Evolutionary conservation across 2,329 filamentous ascomycete species (phyloP).

Genomic region (Periglandula ipomoeae): DNA sequence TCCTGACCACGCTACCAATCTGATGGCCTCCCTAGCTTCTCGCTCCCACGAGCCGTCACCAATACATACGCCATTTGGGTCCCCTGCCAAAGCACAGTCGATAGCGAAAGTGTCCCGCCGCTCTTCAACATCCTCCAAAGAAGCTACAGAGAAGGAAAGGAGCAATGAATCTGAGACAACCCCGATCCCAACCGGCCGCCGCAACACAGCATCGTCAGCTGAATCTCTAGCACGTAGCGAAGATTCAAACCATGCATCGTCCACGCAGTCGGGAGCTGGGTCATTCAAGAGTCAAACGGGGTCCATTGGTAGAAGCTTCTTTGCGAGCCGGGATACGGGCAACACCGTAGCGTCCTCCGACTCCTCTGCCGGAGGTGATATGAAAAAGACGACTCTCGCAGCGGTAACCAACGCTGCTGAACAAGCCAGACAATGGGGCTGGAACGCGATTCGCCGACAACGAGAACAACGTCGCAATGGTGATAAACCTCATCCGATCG

Average conservation of each 20-base stretch:
- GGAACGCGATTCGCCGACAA: constrained; percentile 45
- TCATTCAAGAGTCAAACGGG: constrained; percentile 33
- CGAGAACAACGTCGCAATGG: constrained; percentile 30
- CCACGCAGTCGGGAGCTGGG: constrained; percentile 23
- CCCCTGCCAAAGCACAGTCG: constrained; percentile 25
- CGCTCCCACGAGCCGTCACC: constrained; percentile 49
- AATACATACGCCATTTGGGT: constrained; percentile 30
- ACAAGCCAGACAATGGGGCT: constrained; percentile 50
- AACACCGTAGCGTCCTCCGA: constrained; percentile 26
- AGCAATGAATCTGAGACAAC: constrained; percentile 20
- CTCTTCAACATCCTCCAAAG: constrained; percentile 41
- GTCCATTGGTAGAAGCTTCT: constrained; percentile 30
- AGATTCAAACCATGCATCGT: constrained; percentile 15
- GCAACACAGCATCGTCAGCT: constrained; percentile 30
- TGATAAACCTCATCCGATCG: constrained; percentile 26
- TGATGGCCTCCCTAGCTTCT: constrained; percentile 61
- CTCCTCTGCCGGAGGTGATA: constrained; percentile 24
- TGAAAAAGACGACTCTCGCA: constrained; percentile 41
- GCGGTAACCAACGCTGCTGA: constrained; percentile 47
- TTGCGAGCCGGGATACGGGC: constrained; percentile 29
- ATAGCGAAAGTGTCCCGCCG: constrained; percentile 32
- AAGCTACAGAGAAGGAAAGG: constrained; percentile 31
- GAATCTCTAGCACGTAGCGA: constrained; percentile 19
- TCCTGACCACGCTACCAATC: constrained; percentile 50
- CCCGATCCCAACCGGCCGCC: constrained; percentile 19